Percentiles rank a stretch among this genome's conserved stretches.
Conservation (phyloP, 176 grass and related monocot species). For the Carex parvula region DNA sequence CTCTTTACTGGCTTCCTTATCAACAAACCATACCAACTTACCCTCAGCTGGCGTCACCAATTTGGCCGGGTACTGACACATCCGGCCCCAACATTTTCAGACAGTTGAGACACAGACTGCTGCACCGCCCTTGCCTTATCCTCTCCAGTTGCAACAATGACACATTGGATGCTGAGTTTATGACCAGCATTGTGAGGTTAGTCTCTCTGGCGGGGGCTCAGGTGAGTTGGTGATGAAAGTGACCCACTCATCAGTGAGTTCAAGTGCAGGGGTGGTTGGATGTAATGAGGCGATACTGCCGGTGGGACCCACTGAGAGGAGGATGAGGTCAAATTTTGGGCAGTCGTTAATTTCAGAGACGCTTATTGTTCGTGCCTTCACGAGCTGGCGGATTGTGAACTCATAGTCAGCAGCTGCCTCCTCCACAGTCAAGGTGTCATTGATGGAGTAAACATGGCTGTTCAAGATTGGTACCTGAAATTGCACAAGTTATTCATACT, state of each 20-base stretch:
- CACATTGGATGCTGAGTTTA: conserved; percentile 52
- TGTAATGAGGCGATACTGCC: conserved; percentile 58
- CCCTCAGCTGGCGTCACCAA: conserved; percentile 49
- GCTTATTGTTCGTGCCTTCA: conserved; percentile 42
- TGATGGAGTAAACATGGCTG: conserved; percentile 53
- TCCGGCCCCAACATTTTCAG: conserved; percentile 17
- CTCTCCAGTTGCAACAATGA: conserved; percentile 45
- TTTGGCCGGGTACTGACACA: conserved; percentile 39
- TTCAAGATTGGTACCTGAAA: conserved; percentile 56
- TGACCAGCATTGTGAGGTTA: conserved; percentile 60
- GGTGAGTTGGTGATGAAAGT: conserved; percentile 55
- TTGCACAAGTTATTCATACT: not conserved
- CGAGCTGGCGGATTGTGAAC: conserved; percentile 49
- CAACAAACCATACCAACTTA: conserved; percentile 59
- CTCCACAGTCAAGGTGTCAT: conserved; percentile 50
- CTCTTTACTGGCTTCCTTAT: conserved; percentile 37
- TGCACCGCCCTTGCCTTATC: conserved; percentile 40
- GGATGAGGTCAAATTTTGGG: conserved; percentile 64
- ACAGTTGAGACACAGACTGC: conserved; percentile 29
- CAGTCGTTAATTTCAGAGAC: conserved; percentile 47
- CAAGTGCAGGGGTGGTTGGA: conserved; percentile 45
- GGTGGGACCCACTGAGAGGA: conserved; percentile 42
- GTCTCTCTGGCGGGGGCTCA: conserved; percentile 56
- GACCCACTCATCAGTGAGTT: conserved; percentile 47
- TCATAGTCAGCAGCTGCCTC: conserved; percentile 59